These are phyloP conservation scores for Parietaria judaica DNA, from an alignment of 306 rosid species.

Conservation along the genomic window DNA sequence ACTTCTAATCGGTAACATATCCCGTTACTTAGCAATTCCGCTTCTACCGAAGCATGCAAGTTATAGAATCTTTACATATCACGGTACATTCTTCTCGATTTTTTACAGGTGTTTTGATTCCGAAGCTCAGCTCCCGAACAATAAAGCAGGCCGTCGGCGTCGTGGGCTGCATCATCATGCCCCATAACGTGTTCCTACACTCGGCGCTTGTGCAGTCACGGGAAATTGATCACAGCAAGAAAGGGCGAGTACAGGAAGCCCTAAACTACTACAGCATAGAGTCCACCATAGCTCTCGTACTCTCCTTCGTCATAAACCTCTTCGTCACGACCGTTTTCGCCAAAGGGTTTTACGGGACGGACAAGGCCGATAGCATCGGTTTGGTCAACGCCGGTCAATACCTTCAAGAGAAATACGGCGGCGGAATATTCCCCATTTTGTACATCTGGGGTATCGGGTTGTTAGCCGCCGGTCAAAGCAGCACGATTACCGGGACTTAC, in stretches of 20 bases:
- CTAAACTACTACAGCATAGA: constrained; percentile 83
- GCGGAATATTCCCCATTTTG: constrained; percentile 75
- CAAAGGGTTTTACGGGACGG: constrained; percentile 76
- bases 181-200: constrained; percentile 91
- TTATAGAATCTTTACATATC: not conserved
- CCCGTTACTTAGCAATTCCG: constrained; percentile 2
- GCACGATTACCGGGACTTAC: constrained; percentile 96
- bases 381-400: constrained; percentile 86
- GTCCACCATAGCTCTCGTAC: constrained; percentile 63
- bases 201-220: constrained; percentile 96
- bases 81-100: not conserved
- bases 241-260: constrained; percentile 83
- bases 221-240: constrained; percentile 55
- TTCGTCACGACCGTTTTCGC: constrained; percentile 94
- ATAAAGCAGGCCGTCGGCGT: constrained; percentile 92
- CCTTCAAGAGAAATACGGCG: constrained; percentile 86
- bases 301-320: constrained; percentile 74
- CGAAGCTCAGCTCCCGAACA: constrained; percentile 86
- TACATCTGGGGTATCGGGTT: constrained; percentile 93
- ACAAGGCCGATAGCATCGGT: constrained; percentile 62
- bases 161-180: constrained; percentile 97
- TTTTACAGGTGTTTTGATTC: constrained; percentile 68
- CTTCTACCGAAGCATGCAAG: not conserved
- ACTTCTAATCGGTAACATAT: constrained; percentile 64
- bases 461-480: constrained; percentile 96